Conservation (phyloP, 495 filamentous ascomycete species). For the Friedmanniomyces simplex region DNA sequence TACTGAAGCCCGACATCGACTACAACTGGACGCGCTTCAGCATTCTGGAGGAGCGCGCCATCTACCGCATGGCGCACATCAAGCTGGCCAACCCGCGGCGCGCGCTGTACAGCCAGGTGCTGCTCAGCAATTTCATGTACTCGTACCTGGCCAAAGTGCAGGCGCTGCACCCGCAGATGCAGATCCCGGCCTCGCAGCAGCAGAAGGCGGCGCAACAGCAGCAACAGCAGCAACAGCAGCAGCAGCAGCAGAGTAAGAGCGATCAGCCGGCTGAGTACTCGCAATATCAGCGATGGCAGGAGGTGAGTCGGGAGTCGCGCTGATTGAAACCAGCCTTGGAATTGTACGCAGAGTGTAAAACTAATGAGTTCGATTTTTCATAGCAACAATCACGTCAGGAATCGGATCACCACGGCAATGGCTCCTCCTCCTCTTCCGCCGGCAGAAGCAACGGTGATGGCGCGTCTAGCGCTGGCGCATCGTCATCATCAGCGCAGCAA, state of each 20-base stretch:
- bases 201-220: constrained; percentile 47
- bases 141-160: constrained; percentile 97
- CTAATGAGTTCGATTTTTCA: neutral
- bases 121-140: constrained; percentile 99
- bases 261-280: constrained; percentile 53
- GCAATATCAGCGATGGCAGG: constrained; percentile 56
- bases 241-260: constrained; percentile 40
- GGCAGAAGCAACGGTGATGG: neutral
- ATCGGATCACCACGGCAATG: constrained; percentile 13
- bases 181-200: constrained; percentile 50
- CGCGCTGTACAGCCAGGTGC: constrained; percentile 85
- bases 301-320: constrained; percentile 37
- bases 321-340: neutral
- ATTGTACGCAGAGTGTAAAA: neutral
- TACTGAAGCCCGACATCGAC: constrained; percentile 74
- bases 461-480: neutral
- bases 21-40: constrained; percentile 94
- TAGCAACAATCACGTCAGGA: constrained; percentile 7
- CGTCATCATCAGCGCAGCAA: neutral
- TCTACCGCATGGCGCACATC: constrained; percentile 97
- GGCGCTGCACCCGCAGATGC: constrained; percentile 90
- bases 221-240: constrained; percentile 35
- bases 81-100: constrained; percentile 95
- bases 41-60: constrained; percentile 90
- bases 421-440: neutral